A percentile compares a stretch with the other conserved stretches of the same genome.
phyloP scores from a whole-genome alignment of 169 alveolate species.

The Plasmodium gallinaceum region DNA sequence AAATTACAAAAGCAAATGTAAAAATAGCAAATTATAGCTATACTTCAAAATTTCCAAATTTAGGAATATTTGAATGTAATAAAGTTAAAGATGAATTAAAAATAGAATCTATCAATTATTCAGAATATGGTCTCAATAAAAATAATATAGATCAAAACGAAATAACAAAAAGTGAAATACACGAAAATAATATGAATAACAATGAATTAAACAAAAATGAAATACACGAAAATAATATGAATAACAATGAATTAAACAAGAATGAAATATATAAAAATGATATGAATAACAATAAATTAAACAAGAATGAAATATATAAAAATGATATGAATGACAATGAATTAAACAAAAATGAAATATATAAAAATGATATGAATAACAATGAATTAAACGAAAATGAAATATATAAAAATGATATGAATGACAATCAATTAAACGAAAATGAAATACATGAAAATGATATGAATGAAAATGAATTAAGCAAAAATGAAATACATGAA shows the following conservation, averaged over 20 bases:
- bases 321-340: no score
- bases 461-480: background rate
- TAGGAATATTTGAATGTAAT: conserved; percentile 42
- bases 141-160: no score
- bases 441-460: background rate
- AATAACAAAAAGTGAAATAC: background rate
- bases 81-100: background rate
- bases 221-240: background rate
- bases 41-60: conserved; percentile 72
- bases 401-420: background rate
- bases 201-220: no score
- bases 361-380: background rate
- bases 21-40: conserved; percentile 77
- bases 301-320: no score
- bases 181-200: background rate
- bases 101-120: background rate
- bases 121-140: no score
- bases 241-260: background rate
- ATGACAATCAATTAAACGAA: background rate
- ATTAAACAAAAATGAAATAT: no score
- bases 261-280: background rate
- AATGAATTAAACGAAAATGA: background rate
- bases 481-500: no score
- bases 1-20: conserved; percentile 56
- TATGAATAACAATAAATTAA: no score